Evolutionary conservation across 805 yeast genomes (phyloP).

Genomic region (Yarrowia keelungensis): DNA sequence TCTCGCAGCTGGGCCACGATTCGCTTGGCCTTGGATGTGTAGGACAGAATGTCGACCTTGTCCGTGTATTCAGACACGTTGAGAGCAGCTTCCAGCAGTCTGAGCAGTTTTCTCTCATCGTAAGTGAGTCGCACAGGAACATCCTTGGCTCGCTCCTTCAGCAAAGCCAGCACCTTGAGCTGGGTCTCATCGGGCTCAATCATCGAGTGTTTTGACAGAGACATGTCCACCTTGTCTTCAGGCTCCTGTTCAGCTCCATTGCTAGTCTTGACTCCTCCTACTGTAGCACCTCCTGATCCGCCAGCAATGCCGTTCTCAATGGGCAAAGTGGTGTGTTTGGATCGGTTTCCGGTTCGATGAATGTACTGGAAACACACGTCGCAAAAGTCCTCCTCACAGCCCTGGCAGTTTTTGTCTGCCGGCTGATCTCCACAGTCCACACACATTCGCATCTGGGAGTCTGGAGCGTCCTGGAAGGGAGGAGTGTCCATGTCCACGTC

Average conservation of each 20-base stretch:
- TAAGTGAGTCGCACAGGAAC: slow-evolving; percentile 73
- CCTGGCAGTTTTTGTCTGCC: slow-evolving; percentile 63
- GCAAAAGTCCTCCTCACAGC: slow-evolving; percentile 73
- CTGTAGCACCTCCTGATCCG: background rate
- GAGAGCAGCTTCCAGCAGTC: slow-evolving; percentile 75
- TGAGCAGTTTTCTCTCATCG: slow-evolving; percentile 72
- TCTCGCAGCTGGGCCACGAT: slow-evolving; percentile 75
- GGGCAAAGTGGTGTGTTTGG: slow-evolving; percentile 45
- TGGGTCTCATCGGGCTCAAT: slow-evolving; percentile 42
- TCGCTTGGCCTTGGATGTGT: slow-evolving; percentile 71
- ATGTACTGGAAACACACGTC: slow-evolving; percentile 70
- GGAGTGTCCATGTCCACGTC: slow-evolving; percentile 17
- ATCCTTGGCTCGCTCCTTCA: slow-evolving; percentile 55
- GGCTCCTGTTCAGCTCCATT: slow-evolving; percentile 39
- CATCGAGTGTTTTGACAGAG: slow-evolving; percentile 15
- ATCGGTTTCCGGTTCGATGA: slow-evolving; percentile 66
- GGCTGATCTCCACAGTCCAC: slow-evolving; percentile 80
- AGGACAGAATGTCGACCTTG: slow-evolving; percentile 72
- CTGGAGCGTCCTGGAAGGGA: slow-evolving; percentile 12
- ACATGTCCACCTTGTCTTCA: slow-evolving; percentile 42
- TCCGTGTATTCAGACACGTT: slow-evolving; percentile 83
- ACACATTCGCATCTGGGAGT: slow-evolving; percentile 53
- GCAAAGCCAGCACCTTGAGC: slow-evolving; percentile 41
- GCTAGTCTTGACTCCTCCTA: background rate
- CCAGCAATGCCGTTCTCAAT: slow-evolving; percentile 35